Evolutionary conservation across 2,329 filamentous ascomycete species (phyloP).

Genomic region (Graphilbum fragrans): DNA sequence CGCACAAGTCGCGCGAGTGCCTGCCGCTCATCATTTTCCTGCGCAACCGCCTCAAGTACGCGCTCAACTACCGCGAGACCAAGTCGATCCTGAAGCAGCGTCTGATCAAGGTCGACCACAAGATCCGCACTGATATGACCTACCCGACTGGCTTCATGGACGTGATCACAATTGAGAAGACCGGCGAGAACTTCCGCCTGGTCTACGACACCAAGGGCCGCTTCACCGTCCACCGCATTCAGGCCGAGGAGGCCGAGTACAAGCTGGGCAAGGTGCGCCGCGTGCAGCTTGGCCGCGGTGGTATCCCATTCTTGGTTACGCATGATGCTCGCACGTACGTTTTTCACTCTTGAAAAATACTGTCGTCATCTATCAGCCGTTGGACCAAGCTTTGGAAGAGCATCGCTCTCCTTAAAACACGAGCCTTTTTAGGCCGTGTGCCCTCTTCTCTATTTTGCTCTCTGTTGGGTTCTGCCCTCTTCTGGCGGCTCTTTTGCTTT

Average conservation of each 20-base stretch:
- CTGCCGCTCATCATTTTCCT: constrained; percentile 98
- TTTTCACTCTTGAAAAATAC: constrained; percentile 31
- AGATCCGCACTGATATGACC: constrained; percentile 97
- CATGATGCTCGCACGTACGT: constrained; percentile 99
- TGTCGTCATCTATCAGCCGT: constrained; percentile 93
- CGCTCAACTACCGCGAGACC: constrained; percentile 95
- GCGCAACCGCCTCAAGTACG: constrained; percentile 96
- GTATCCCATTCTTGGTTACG: constrained; percentile 99
- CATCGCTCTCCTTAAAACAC: constrained; percentile 4
- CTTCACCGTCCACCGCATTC: constrained; percentile 99
- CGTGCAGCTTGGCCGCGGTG: constrained; percentile 97
- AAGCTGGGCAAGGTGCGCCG: constrained; percentile 99
- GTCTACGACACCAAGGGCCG: constrained; percentile 99
- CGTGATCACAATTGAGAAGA: constrained; percentile 99
- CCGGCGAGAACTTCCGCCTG: constrained; percentile 99
- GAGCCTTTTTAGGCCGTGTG: not conserved
- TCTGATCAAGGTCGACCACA: constrained; percentile 98
- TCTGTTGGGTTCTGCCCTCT: not conserved
- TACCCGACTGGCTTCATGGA: constrained; percentile 99
- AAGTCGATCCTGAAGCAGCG: constrained; percentile 99
- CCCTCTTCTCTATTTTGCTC: not conserved
- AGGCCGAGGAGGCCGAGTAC: constrained; percentile 97
- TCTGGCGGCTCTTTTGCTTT: not conserved
- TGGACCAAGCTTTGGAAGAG: constrained; percentile 95
- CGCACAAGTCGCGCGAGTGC: constrained; percentile 99